phyloP scores from a whole-genome alignment of 2,329 filamentous ascomycete species.

The Aspergillus felis region DNA sequence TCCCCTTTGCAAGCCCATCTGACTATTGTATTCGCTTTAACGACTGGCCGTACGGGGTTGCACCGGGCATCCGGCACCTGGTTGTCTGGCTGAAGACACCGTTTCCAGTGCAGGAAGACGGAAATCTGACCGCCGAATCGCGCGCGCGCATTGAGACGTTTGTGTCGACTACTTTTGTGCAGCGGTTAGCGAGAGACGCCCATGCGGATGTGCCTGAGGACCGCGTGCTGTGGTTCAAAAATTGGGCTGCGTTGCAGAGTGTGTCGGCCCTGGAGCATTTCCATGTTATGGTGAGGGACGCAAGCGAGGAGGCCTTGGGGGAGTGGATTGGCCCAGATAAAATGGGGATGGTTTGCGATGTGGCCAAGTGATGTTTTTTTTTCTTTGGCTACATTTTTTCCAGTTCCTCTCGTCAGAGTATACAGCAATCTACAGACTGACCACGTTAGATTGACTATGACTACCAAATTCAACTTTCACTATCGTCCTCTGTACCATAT shows the following conservation, averaged over 20 bases:
- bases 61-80: not conserved
- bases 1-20: not conserved
- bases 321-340: not conserved
- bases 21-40: conserved; percentile 5
- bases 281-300: conserved; percentile 3
- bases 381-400: too few species aligned
- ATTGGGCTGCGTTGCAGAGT: conserved; percentile 1
- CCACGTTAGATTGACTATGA: too few species aligned
- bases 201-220: not conserved
- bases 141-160: not conserved
- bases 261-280: conserved; percentile 5
- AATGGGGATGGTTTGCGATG: not conserved
- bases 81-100: conserved; percentile 3
- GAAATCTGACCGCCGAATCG: not conserved
- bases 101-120: not conserved
- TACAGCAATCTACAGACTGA: too few species aligned
- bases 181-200: not conserved
- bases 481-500: too few species aligned
- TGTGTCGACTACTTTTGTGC: not conserved
- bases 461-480: too few species aligned
- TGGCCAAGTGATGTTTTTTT: too few species aligned
- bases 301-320: not conserved
- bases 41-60: conserved; percentile 5
- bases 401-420: too few species aligned
- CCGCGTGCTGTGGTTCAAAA: conserved; percentile 3